These are phyloP conservation scores for Phytopythium montanum DNA, from an alignment of 352 stramenopile species.

Conservation along the genomic window DNA sequence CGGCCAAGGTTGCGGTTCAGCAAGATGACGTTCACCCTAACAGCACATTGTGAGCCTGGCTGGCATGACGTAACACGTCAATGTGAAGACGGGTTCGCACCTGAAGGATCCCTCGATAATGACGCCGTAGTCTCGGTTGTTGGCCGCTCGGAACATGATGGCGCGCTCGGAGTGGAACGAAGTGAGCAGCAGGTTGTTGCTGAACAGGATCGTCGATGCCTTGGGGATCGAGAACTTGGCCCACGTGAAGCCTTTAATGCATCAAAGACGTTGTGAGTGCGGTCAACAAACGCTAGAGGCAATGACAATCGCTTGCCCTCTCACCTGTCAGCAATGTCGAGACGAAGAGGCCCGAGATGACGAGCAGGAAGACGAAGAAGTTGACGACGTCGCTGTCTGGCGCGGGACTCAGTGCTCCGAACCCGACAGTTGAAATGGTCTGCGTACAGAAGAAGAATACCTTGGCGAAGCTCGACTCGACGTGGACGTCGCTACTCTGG, in stretches of 20 bases:
- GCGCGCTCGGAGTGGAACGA: conserved; percentile 45
- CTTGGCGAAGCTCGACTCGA: conserved; percentile 21
- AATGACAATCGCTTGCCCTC: not conserved
- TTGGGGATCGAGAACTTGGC: conserved; percentile 65
- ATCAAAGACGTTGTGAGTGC: not conserved
- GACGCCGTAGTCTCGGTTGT: conserved; percentile 45
- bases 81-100: conserved; percentile 8
- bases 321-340: conserved; percentile 54
- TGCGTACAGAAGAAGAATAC: conserved; percentile 63
- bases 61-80: not conserved
- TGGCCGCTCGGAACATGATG: conserved; percentile 57
- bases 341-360: conserved; percentile 34
- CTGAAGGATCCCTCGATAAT: conserved; percentile 58
- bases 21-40: conserved; percentile 48
- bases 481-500: conserved; percentile 8
- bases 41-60: not conserved
- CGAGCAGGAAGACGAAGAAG: conserved; percentile 57
- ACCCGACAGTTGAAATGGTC: conserved; percentile 60
- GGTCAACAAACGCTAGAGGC: too few species aligned
- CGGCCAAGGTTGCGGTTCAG: conserved; percentile 38
- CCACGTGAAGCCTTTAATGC: conserved; percentile 41
- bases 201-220: conserved; percentile 43
- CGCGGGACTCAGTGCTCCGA: conserved; percentile 39
- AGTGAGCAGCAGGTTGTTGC: conserved; percentile 43
- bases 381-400: conserved; percentile 44